Percentiles rank a stretch among this genome's conserved stretches.
phyloP scores from a whole-genome alignment of 2,329 filamentous ascomycete genomes.

The Beauveria caledonica region DNA sequence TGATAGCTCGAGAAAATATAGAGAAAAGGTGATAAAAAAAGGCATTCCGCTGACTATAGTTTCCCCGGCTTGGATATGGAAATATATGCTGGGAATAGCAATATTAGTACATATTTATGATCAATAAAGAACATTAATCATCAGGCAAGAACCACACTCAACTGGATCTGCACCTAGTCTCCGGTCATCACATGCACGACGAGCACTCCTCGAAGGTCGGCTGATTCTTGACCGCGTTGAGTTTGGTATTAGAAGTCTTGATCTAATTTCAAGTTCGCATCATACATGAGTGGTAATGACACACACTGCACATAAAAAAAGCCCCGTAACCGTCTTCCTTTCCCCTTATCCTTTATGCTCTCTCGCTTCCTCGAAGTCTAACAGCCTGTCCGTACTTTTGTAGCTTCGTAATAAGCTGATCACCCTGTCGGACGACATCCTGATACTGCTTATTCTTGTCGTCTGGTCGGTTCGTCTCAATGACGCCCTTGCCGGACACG shows the following conservation, averaged over 20 bases:
- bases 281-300: conserved; percentile 9
- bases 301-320: conserved; percentile 6
- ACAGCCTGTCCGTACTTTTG: conserved; percentile 99
- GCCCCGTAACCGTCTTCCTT: neutral
- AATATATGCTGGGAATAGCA: neutral
- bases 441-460: conserved; percentile 99
- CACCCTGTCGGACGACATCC: conserved; percentile 94
- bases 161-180: neutral
- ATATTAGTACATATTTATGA: neutral
- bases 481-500: conserved; percentile 90
- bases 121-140: neutral
- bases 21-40: neutral
- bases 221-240: neutral
- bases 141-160: neutral
- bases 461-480: conserved; percentile 95
- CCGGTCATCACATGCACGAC: neutral
- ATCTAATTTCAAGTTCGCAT: conserved; percentile 9
- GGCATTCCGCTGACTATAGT: neutral
- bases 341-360: conserved; percentile 48
- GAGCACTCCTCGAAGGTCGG: neutral
- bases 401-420: conserved; percentile 95
- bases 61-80: neutral
- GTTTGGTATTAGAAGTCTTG: conserved; percentile 7
- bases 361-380: conserved; percentile 85
- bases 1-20: neutral